These are phyloP conservation scores for Dendrobium huoshanense DNA, from an alignment of 106 monocot genomes.

Conservation along the genomic window DNA sequence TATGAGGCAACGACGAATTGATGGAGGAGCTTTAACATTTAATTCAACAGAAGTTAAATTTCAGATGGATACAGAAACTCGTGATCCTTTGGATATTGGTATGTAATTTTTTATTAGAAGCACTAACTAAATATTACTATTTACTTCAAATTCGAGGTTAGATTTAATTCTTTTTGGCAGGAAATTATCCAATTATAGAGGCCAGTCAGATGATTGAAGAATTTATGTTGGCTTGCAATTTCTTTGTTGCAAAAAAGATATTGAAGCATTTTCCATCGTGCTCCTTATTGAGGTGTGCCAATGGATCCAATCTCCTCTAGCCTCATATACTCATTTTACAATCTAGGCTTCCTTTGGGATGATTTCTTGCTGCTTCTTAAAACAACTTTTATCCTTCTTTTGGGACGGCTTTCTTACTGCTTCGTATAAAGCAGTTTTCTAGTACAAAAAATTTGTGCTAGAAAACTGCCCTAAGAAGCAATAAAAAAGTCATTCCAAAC, in stretches of 20 bases:
- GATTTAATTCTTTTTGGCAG: conserved; percentile 27
- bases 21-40: conserved; percentile 96
- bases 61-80: conserved; percentile 97
- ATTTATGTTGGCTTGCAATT: conserved; percentile 96
- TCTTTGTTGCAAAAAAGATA: conserved; percentile 94
- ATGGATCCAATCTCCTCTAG: too few relatives aligned
- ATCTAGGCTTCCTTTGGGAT: too few relatives aligned
- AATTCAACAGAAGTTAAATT: conserved; percentile 99
- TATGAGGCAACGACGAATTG: conserved; percentile 81
- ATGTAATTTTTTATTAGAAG: conserved; percentile 6
- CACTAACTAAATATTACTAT: neutral
- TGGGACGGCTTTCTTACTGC: too few relatives aligned
- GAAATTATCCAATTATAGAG: conserved; percentile 96
- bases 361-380: too few relatives aligned
- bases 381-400: too few relatives aligned
- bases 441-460: too few relatives aligned
- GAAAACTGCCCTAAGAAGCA: too few relatives aligned
- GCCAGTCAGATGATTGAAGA: conserved; percentile 99
- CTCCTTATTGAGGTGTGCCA: conserved; percentile 67
- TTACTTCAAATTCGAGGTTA: neutral
- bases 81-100: conserved; percentile 99
- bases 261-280: conserved; percentile 83
- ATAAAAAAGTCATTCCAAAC: too few relatives aligned
- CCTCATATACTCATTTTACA: too few relatives aligned
- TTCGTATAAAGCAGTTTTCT: too few relatives aligned